Conservation (phyloP, 306 rosid genomes). For the Calophaca sinica region DNA sequence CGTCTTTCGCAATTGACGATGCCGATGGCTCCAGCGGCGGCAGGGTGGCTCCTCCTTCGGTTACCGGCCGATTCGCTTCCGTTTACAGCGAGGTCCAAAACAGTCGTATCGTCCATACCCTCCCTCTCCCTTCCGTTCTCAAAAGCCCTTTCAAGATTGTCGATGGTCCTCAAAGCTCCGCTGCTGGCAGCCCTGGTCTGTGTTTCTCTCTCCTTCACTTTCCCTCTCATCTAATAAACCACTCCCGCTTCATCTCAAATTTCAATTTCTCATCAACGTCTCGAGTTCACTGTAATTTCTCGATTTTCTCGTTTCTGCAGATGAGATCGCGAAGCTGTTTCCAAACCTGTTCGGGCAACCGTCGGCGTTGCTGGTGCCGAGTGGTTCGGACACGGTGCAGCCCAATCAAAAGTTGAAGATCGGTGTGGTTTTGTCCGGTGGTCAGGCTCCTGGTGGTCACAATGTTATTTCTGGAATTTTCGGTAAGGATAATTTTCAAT, state of each 20-base stretch:
- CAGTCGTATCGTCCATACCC: slow-evolving; percentile 72
- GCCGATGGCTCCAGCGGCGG: slow-evolving; percentile 52
- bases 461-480: slow-evolving; percentile 95
- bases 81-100: slow-evolving; percentile 85
- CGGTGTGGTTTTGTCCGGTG: slow-evolving; percentile 97
- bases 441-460: slow-evolving; percentile 99
- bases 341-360: slow-evolving; percentile 88
- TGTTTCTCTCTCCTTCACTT: slow-evolving; percentile 28
- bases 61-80: slow-evolving; percentile 63
- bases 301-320: slow-evolving; percentile 48
- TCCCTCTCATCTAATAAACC: neutral
- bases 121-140: slow-evolving; percentile 90
- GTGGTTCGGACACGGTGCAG: slow-evolving; percentile 47
- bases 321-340: slow-evolving; percentile 87
- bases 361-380: slow-evolving; percentile 68
- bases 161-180: slow-evolving; percentile 86
- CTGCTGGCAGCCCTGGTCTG: slow-evolving; percentile 98
- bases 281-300: neutral
- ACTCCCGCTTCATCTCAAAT: neutral
- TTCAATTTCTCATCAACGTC: slow-evolving; percentile 28
- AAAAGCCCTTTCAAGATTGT: slow-evolving; percentile 64
- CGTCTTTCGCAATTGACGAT: slow-evolving; percentile 60
- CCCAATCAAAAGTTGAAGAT: slow-evolving; percentile 69
- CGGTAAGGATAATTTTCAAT: slow-evolving; percentile 55
- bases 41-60: slow-evolving; percentile 35